These are phyloP conservation scores for Coemansia aciculifera DNA, from an alignment of 192 early-diverging fungal genomes.

Conservation along the genomic window DNA sequence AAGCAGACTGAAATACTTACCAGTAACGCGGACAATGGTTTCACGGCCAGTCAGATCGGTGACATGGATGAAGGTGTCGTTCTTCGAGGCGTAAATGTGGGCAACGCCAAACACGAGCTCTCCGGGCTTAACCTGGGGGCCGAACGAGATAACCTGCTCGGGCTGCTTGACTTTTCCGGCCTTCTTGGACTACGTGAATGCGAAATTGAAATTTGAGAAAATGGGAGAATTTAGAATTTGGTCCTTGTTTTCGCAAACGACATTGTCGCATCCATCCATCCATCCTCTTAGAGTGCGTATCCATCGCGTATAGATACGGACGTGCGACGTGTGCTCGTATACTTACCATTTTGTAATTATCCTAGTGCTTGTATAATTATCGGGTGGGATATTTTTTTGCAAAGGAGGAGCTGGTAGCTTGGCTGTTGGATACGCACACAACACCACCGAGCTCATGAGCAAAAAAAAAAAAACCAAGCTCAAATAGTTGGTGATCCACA, in stretches of 20 bases:
- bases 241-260: background rate
- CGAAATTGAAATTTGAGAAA: background rate
- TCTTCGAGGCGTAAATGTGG: conserved; percentile 99
- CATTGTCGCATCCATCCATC: conserved; percentile 7
- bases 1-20: conserved; percentile 55
- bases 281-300: background rate
- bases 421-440: background rate
- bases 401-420: background rate
- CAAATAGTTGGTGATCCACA: background rate
- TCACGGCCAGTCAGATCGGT: conserved; percentile 99
- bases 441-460: background rate
- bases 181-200: conserved; percentile 64
- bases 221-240: background rate
- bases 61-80: conserved; percentile 99
- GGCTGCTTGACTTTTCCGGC: conserved; percentile 72
- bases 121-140: conserved; percentile 96
- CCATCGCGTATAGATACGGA: background rate
- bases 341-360: conserved; percentile 21
- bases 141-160: conserved; percentile 90
- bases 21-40: conserved; percentile 98
- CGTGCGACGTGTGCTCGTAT: background rate
- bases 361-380: conserved; percentile 4
- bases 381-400: background rate
- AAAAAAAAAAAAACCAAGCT: background rate
- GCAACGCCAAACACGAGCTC: conserved; percentile 99